phyloP scores from a whole-genome alignment of 805 yeast genomes.

The Saturnispora galanensis region DNA sequence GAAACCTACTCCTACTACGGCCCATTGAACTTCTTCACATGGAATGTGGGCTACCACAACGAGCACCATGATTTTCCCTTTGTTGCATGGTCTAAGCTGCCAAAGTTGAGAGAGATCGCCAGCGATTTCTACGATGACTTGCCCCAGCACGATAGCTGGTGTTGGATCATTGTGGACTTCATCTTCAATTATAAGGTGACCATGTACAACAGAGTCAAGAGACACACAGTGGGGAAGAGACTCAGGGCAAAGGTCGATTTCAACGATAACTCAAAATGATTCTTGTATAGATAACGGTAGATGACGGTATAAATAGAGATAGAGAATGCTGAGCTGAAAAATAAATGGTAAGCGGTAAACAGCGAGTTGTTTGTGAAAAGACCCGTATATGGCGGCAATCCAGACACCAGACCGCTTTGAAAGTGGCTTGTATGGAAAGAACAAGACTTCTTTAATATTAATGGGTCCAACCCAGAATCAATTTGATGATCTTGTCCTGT shows the following conservation, averaged over 20 bases:
- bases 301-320: too few species aligned
- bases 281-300: neutral
- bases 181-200: constrained; percentile 56
- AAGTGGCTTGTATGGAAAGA: too few species aligned
- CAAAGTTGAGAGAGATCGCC: constrained; percentile 55
- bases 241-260: constrained; percentile 26
- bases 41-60: constrained; percentile 92
- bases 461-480: too few species aligned
- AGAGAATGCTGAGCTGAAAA: too few species aligned
- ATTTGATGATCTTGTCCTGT: too few species aligned
- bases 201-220: constrained; percentile 74
- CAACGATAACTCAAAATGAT: constrained; percentile 25
- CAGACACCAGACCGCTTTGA: too few species aligned
- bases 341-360: neutral
- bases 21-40: constrained; percentile 60
- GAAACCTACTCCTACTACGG: constrained; percentile 92
- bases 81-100: constrained; percentile 80
- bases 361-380: too few species aligned
- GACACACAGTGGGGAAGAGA: constrained; percentile 33
- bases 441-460: too few species aligned
- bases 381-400: too few species aligned
- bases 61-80: constrained; percentile 96
- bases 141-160: constrained; percentile 73
- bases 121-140: constrained; percentile 72
- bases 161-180: constrained; percentile 63